phyloP scores from a whole-genome alignment of 1,284 basidiomycete genomes.

The Trametes sp. region DNA sequence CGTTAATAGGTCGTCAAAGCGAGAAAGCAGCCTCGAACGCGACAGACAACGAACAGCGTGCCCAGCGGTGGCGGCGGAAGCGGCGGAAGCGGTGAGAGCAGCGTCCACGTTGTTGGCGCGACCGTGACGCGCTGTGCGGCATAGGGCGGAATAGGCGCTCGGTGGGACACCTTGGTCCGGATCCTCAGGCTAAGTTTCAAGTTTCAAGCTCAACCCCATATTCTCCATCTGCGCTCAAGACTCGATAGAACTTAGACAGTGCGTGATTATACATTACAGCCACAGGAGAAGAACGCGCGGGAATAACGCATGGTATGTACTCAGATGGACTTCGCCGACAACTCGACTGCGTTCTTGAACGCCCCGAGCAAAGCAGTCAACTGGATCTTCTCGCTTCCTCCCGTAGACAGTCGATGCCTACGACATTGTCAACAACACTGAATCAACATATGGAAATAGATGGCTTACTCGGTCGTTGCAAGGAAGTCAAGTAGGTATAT shows the following conservation, averaged over 20 bases:
- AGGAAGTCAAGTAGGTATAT: slow-evolving; percentile 93
- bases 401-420: slow-evolving; percentile 92
- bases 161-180: too few relatives aligned
- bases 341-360: slow-evolving; percentile 93
- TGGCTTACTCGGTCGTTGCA: slow-evolving; percentile 86
- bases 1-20: background rate
- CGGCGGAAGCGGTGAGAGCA: background rate
- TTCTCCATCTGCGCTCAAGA: background rate
- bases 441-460: background rate
- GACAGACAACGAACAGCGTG: background rate
- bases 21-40: background rate
- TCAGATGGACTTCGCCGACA: slow-evolving; percentile 52
- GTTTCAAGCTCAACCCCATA: too few relatives aligned
- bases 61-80: slow-evolving; percentile 5
- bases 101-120: slow-evolving; percentile 16
- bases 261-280: background rate
- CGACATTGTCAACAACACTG: background rate
- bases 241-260: too few relatives aligned
- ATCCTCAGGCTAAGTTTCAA: too few relatives aligned
- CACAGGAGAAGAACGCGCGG: background rate
- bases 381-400: slow-evolving; percentile 95
- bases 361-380: slow-evolving; percentile 91
- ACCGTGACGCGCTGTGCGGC: slow-evolving; percentile 8
- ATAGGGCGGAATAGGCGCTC: slow-evolving; percentile 4
- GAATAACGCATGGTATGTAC: background rate